Evolutionary conservation across 495 filamentous ascomycete genomes (phyloP).

Genomic region (Neurospora cerealis): DNA sequence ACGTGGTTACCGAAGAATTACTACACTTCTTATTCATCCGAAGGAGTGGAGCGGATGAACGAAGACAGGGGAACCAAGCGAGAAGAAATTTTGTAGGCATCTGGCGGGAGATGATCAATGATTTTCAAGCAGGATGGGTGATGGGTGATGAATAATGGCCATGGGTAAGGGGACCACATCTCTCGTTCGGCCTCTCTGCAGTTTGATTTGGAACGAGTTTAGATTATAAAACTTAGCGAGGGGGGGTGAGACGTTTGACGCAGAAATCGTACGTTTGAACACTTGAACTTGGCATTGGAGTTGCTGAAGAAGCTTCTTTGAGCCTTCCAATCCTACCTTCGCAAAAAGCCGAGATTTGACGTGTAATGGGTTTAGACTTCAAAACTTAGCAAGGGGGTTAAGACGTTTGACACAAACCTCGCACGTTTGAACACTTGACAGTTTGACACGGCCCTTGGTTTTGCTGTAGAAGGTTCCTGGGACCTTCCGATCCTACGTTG

Average conservation of each 20-base stretch:
- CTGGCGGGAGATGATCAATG: not conserved
- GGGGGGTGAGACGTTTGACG: not conserved
- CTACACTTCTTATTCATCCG: not conserved
- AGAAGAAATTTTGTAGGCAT: not conserved
- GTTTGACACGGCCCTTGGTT: not conserved
- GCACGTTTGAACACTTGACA: not conserved
- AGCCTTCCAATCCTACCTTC: not conserved
- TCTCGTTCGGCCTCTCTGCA: not conserved
- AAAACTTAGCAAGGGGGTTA: no score
- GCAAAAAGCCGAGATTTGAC: not conserved
- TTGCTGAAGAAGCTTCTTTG: not conserved
- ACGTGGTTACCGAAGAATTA: not conserved
- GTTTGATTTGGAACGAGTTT: not conserved
- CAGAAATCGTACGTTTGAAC: not conserved
- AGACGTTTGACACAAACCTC: not conserved
- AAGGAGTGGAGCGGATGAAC: not conserved
- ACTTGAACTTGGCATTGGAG: not conserved
- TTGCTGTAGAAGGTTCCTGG: not conserved
- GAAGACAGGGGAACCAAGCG: not conserved
- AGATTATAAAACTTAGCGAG: not conserved
- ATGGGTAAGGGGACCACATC: not conserved
- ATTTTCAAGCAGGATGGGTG: not conserved
- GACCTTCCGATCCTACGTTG: not conserved
- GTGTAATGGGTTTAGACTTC: not conserved
- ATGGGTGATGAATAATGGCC: not conserved